Evolutionary conservation across 2,329 filamentous ascomycete species (phyloP), one percentile per base, ranked within the genome.

Genomic region (Dactylellina drechsleri): DNA sequence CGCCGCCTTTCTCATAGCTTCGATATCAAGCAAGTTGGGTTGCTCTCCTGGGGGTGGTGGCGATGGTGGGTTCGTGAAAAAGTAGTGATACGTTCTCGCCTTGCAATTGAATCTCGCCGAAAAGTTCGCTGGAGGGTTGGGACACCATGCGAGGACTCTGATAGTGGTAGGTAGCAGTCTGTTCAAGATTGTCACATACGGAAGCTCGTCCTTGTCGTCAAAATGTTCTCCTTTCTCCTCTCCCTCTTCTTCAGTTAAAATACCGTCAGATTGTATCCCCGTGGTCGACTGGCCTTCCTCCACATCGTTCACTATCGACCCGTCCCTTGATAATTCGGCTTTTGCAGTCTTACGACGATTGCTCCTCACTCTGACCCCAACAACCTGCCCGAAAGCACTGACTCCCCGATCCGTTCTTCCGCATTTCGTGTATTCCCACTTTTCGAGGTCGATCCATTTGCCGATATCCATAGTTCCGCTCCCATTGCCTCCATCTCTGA

Each of bases 361-460:
- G 82, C 93, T 97, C 80, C 94, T 86, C 15, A 99, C 89, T 66
- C 90, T 85, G 47, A 99, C 83, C 0, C 89, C 91, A 80, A 99
- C 89, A 68, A 99, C 95, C 84, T 99, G 95, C 0, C 95, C 95
- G 83, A 99, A 99, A 2, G 95, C 93, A 82, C 93, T 97, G 41
- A 99, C 95, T 12, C 95, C 95, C 64, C 89, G 86, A 81, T 99
- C 95, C 16, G 95, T 99, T 77, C 95, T 86, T 1, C 95, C 95
- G 80, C 94, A 97, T 82, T 99, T 99, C 41, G 91, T 93, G 82
- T 98, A 99, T 76, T 96, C 91, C 82, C 89, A 93, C 6, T 90
- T 89, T 40, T 91, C 88, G 86, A 92, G 97, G 81, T 92, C 90
- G 26, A 97, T 85, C 62, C 56, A 73, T 41, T 73, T 78, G 57